Percentiles rank a stretch among this genome's conserved stretches.
Conservation (phyloP, 108 stramenopile species). For the Nitzschia inconspicua region DNA sequence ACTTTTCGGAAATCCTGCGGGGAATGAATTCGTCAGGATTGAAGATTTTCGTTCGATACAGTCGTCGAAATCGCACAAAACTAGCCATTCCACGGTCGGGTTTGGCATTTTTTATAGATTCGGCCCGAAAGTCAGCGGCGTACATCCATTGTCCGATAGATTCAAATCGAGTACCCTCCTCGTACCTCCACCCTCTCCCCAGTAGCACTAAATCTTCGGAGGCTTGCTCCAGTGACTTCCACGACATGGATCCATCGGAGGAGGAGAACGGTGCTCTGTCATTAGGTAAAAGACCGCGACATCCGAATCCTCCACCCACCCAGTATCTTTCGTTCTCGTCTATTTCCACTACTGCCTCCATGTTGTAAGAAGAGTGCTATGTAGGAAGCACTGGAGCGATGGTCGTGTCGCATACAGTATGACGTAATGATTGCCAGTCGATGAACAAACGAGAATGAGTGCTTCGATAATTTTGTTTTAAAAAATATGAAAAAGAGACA, state of each 20-base stretch:
- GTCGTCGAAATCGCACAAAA: slow-evolving; percentile 51
- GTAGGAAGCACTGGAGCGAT: too few relatives aligned
- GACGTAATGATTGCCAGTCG: too few relatives aligned
- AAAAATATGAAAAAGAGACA: too few relatives aligned
- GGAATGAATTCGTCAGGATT: slow-evolving; percentile 52
- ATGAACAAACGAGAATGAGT: too few relatives aligned
- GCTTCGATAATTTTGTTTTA: too few relatives aligned
- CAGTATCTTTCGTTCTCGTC: slow-evolving; percentile 66
- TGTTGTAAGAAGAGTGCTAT: not conserved
- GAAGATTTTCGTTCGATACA: slow-evolving; percentile 42
- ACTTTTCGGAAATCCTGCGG: slow-evolving; percentile 27
- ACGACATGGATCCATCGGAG: slow-evolving; percentile 45
- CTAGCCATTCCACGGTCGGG: slow-evolving; percentile 42
- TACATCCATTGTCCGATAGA: slow-evolving; percentile 48
- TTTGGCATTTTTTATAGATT: slow-evolving; percentile 35
- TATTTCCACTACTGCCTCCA: slow-evolving; percentile 40
- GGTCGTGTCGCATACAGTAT: too few relatives aligned
- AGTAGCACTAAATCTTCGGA: slow-evolving; percentile 36
- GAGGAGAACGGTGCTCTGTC: slow-evolving; percentile 53
- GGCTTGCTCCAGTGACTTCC: slow-evolving; percentile 49
- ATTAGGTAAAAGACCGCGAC: slow-evolving; percentile 49
- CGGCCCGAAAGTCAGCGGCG: slow-evolving; percentile 41
- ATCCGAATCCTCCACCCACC: slow-evolving; percentile 59
- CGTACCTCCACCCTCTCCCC: slow-evolving; percentile 38
- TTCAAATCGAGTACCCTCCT: slow-evolving; percentile 21